Conservation (phyloP, 257 asterid genomes). For the Handroanthus guayacan region DNA sequence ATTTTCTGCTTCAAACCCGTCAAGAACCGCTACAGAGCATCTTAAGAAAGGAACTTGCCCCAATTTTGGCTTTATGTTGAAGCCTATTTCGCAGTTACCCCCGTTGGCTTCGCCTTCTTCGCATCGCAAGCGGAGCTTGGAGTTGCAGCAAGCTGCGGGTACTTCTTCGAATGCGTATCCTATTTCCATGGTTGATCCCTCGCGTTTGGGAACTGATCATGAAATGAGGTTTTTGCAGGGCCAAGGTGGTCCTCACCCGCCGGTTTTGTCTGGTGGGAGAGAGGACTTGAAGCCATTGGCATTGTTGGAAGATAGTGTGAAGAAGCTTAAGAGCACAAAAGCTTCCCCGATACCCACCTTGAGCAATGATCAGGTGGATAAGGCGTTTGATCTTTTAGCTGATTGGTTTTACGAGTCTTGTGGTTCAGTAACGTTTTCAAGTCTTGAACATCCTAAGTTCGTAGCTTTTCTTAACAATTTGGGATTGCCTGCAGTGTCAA, state of each 20-base stretch:
- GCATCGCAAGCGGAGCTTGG: conserved; percentile 58
- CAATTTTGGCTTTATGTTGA: conserved; percentile 52
- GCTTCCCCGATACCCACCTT: conserved; percentile 53
- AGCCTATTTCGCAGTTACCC: conserved; percentile 61
- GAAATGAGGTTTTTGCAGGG: conserved; percentile 42
- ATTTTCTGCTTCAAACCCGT: conserved; percentile 74
- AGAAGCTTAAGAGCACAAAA: conserved; percentile 61
- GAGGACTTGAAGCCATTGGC: conserved; percentile 75
- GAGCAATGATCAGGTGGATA: conserved; percentile 58
- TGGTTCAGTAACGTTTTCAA: conserved; percentile 62
- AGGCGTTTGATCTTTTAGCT: conserved; percentile 61
- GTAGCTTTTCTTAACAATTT: conserved; percentile 66
- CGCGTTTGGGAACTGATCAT: conserved; percentile 11
- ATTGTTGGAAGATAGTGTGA: conserved; percentile 71
- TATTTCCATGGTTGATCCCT: conserved; percentile 40
- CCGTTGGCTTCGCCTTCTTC: conserved; percentile 69
- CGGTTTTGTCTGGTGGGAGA: conserved; percentile 67
- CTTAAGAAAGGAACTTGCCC: conserved; percentile 72
- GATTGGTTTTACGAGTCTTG: conserved; percentile 77
- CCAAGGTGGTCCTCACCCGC: conserved; percentile 43
- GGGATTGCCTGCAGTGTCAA: conserved; percentile 60
- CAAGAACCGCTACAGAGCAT: conserved; percentile 74
- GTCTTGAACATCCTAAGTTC: conserved; percentile 75
- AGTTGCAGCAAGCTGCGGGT: conserved; percentile 36
- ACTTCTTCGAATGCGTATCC: conserved; percentile 47